A percentile compares a stretch with the other conserved stretches of the same genome.
Conservation (phyloP, 1,139 yeast genomes). For the Sugiyamaella xylanicola region DNA sequence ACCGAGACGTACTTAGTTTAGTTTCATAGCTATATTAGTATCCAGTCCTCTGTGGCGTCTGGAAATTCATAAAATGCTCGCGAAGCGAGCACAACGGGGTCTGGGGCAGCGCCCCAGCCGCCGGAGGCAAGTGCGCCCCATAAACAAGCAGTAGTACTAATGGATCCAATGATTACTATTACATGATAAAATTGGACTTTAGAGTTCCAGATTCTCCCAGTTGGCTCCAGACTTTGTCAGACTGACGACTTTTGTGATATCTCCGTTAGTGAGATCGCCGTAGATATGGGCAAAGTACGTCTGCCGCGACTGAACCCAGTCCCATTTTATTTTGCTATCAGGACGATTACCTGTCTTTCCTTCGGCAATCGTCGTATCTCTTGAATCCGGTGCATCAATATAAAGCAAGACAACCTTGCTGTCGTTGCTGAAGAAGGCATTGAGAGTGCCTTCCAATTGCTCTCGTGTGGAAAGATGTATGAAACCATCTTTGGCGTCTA, state of each 20-base stretch:
- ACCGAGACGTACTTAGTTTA: too few species aligned
- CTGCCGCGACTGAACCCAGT: slow-evolving; percentile 34
- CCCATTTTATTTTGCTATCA: slow-evolving; percentile 36
- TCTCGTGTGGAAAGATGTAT: slow-evolving; percentile 37
- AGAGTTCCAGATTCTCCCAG: slow-evolving; percentile 6
- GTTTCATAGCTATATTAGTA: too few species aligned
- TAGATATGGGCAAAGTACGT: slow-evolving; percentile 37
- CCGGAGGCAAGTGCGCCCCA: not conserved
- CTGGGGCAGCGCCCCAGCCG: not conserved
- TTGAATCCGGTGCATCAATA: slow-evolving; percentile 33
- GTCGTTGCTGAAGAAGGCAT: slow-evolving; percentile 29
- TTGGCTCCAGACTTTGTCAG: slow-evolving; percentile 21
- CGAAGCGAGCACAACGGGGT: not conserved
- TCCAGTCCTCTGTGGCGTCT: too few species aligned
- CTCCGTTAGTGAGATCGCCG: slow-evolving; percentile 36
- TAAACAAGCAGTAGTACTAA: too few species aligned
- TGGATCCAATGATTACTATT: too few species aligned
- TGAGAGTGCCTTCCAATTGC: slow-evolving; percentile 35
- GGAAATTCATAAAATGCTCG: not conserved
- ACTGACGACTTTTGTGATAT: slow-evolving; percentile 30
- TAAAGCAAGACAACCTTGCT: slow-evolving; percentile 34
- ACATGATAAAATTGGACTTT: too few species aligned
- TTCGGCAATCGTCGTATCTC: slow-evolving; percentile 28
- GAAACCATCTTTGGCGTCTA: slow-evolving; percentile 39
- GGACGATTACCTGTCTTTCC: slow-evolving; percentile 37